These are phyloP conservation scores for Cylindrotheca closterium DNA, from an alignment of 108 stramenopile genomes.

Conservation along the genomic window DNA sequence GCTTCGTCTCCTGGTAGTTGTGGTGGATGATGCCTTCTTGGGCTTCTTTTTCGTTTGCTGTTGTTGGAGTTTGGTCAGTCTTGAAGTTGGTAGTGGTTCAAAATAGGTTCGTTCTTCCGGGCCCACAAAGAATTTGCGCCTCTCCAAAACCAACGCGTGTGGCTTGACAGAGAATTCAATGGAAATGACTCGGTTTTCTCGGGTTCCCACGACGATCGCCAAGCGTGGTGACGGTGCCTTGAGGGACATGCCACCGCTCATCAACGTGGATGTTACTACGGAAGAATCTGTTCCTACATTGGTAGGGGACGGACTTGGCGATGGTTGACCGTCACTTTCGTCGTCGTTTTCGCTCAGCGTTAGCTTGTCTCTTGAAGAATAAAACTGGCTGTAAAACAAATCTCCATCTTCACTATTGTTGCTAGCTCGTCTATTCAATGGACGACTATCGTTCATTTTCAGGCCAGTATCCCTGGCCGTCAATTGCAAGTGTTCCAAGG, in stretches of 20 bases:
- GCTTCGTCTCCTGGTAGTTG: slow-evolving; percentile 11
- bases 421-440: too few species aligned
- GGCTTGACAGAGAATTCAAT: slow-evolving; percentile 40
- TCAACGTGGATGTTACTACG: slow-evolving; percentile 4
- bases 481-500: slow-evolving; percentile 26
- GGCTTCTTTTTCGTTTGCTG: slow-evolving; percentile 16
- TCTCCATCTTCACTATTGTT: too few species aligned
- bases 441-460: slow-evolving; percentile 2
- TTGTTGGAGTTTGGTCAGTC: slow-evolving; percentile 20
- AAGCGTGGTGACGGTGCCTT: slow-evolving; percentile 22
- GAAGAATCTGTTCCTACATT: too few species aligned
- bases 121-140: slow-evolving; percentile 23
- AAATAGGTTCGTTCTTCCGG: slow-evolving; percentile 20
- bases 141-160: slow-evolving; percentile 12
- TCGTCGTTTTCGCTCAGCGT: not conserved
- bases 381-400: too few species aligned
- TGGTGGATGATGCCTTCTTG: slow-evolving; percentile 1
- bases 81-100: slow-evolving; percentile 28
- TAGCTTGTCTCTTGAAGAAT: slow-evolving; percentile 4
- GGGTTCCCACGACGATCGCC: slow-evolving; percentile 44
- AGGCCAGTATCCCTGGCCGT: slow-evolving; percentile 23
- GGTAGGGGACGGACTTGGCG: not conserved
- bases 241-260: slow-evolving; percentile 21
- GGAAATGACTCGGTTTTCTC: slow-evolving; percentile 33
- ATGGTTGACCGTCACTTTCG: not conserved